Conservation (phyloP, 2,329 filamentous ascomycete species). For the Diplodia scrobiculata region DNA sequence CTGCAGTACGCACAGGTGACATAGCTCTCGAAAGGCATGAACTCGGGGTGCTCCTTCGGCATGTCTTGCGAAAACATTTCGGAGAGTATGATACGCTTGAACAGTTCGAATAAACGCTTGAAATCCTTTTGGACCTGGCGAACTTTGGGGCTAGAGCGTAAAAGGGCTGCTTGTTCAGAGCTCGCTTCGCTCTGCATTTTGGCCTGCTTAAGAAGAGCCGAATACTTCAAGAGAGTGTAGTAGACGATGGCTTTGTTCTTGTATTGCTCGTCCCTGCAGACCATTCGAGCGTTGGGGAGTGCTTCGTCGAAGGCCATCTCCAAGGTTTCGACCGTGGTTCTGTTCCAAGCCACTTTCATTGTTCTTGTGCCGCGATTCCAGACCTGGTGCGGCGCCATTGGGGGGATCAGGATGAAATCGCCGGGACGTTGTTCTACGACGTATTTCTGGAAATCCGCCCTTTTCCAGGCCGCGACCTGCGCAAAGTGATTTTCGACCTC, state of each 20-base stretch:
- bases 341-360: slow-evolving; percentile 98
- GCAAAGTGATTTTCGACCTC: slow-evolving; percentile 97
- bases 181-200: slow-evolving; percentile 56
- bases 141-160: slow-evolving; percentile 54
- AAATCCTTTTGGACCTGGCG: slow-evolving; percentile 82
- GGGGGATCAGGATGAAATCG: slow-evolving; percentile 91
- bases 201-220: slow-evolving; percentile 60
- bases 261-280: slow-evolving; percentile 97
- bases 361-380: slow-evolving; percentile 97
- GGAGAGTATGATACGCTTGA: slow-evolving; percentile 75
- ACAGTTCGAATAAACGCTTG: slow-evolving; percentile 74
- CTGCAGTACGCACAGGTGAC: slow-evolving; percentile 95
- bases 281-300: slow-evolving; percentile 81
- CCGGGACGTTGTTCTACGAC: slow-evolving; percentile 87
- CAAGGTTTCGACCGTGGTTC: slow-evolving; percentile 88
- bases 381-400: slow-evolving; percentile 91
- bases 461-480: slow-evolving; percentile 92
- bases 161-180: slow-evolving; percentile 42
- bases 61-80: slow-evolving; percentile 75
- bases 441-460: slow-evolving; percentile 89
- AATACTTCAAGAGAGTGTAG: slow-evolving; percentile 81
- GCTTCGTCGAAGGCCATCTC: slow-evolving; percentile 84
- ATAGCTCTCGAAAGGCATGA: slow-evolving; percentile 80
- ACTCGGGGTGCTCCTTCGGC: slow-evolving; percentile 70
- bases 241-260: slow-evolving; percentile 97